Evolutionary conservation across 371 early-diverging fungal genomes (phyloP).

Genomic region (Smittium culicis): DNA sequence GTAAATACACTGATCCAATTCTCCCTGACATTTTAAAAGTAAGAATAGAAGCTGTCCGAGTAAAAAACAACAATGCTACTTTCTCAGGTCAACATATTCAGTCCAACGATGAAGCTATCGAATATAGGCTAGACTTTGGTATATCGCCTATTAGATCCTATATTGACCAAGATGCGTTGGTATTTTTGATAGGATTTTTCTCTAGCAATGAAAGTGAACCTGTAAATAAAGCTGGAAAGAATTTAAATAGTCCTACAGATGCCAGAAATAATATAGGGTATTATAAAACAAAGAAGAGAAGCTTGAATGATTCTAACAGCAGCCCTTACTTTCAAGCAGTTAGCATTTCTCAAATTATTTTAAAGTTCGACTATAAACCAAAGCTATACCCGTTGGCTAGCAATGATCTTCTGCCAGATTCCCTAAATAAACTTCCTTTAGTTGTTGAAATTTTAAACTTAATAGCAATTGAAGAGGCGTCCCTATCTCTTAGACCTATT

Average conservation of each 20-base stretch:
- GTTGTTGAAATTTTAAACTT: slow-evolving; percentile 81
- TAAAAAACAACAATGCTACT: slow-evolving; percentile 20
- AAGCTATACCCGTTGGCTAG: background rate
- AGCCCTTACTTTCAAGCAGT: slow-evolving; percentile 38
- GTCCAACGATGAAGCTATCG: slow-evolving; percentile 2
- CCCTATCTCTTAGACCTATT: slow-evolving; percentile 60
- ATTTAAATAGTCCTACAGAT: slow-evolving; percentile 8
- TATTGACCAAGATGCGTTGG: slow-evolving; percentile 87
- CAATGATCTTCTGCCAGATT: slow-evolving; percentile 21
- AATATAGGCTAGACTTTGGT: slow-evolving; percentile 32
- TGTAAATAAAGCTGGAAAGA: background rate
- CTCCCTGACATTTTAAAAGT: slow-evolving; percentile 5
- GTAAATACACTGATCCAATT: slow-evolving; percentile 1
- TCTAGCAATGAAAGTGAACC: slow-evolving; percentile 5
- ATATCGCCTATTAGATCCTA: slow-evolving; percentile 71
- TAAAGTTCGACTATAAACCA: slow-evolving; percentile 93
- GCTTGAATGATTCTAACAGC: slow-evolving; percentile 13
- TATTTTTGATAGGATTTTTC: slow-evolving; percentile 37
- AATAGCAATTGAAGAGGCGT: slow-evolving; percentile 80
- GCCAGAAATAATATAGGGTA: background rate
- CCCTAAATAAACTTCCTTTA: slow-evolving; percentile 51
- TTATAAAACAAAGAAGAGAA: no score
- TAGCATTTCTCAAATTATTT: slow-evolving; percentile 50
- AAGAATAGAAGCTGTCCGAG: slow-evolving; percentile 23
- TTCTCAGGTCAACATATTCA: background rate